A percentile compares a stretch with the other conserved stretches of the same genome.
Conservation (phyloP, 2,329 filamentous ascomycete genomes). For the Ophiocordyceps sinensis region DNA sequence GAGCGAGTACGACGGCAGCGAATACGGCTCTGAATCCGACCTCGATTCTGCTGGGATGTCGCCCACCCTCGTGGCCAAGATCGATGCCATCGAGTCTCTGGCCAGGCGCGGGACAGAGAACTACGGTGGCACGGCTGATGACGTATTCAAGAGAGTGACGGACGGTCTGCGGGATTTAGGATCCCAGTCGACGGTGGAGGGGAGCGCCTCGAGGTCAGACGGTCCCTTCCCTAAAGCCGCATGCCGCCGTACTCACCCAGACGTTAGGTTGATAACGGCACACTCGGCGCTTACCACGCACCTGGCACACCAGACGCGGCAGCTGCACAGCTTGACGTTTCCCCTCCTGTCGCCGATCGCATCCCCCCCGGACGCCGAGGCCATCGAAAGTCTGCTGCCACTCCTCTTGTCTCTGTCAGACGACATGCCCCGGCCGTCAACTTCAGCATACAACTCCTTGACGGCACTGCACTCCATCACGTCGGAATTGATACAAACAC, state of each 20-base stretch:
- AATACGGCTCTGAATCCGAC: constrained; percentile 61
- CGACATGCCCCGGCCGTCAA: constrained; percentile 49
- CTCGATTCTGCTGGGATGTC: constrained; percentile 55
- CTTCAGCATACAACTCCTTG: constrained; percentile 50
- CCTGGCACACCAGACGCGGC: constrained; percentile 59
- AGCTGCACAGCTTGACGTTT: constrained; percentile 59
- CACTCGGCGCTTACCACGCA: constrained; percentile 64
- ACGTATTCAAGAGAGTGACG: constrained; percentile 53
- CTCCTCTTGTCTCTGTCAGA: constrained; percentile 51
- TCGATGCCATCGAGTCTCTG: constrained; percentile 58
- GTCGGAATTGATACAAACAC: constrained; percentile 58
- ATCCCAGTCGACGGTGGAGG: constrained; percentile 58
- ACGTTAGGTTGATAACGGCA: constrained; percentile 55
- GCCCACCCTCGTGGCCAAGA: constrained; percentile 50
- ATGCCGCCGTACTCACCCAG: constrained; percentile 5
- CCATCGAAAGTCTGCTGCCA: constrained; percentile 54
- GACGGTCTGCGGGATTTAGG: constrained; percentile 58
- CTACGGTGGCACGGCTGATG: constrained; percentile 49
- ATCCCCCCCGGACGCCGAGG: constrained; percentile 45
- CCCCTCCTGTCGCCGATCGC: constrained; percentile 55
- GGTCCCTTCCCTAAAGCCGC: background rate
- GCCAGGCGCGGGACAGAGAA: constrained; percentile 51
- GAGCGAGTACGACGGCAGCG: constrained; percentile 56
- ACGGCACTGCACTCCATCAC: constrained; percentile 56
- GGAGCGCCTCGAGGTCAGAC: constrained; percentile 51